Base-by-base conservation (phyloP, 345 rosid genomes). In the Ceriops decandra region DNA sequence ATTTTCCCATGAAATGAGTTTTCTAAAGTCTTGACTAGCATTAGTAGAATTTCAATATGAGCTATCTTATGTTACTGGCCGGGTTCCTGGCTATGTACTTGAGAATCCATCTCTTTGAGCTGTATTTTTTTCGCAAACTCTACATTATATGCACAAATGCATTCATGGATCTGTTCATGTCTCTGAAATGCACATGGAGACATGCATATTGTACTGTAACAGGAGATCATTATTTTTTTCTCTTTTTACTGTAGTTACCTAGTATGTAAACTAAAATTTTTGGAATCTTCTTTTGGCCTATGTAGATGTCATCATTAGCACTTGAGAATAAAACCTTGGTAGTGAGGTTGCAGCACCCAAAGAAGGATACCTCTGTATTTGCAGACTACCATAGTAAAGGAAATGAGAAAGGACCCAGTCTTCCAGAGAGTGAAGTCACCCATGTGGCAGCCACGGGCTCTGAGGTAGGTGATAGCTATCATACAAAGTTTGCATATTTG, bases 291-390 rank as follows among this genome's bases (percentile, higher is more conserved):
- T 54, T 46, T 15, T 32, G 30, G 54, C 49, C 51, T 52, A 27
- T 76, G 78, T 89, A 91, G 97, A 76, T 91, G 68, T 74, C 86
- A 35, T 82, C 86, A 51, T 74, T 91, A 74, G 82, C 84, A 56
- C 68, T 63, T 59, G 88, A 89, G 80, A 95, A 95, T 61, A 77
- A 72, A 79, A 71, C 80, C 51, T 76, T 91, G 84, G 76, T 76
- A 68, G 68, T 77, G 75, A 85, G 83, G 80, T 70, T 89, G 82
- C 88, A 79, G 68, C 83, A 89, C 57, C 64, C 53, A 21, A 78
- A 74, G 36, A 77, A 82, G 70, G 79, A 74, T 33, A 63, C 62
- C 28, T 49, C 66, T 60, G 68, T 57, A 60, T 56, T 26, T 67
- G 32, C 11, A 62, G 59, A 76, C 38, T 75, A 60, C 31, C 68